Evolutionary conservation across 2,329 filamentous ascomycete genomes (phyloP).

Genomic region (Ceratocystis cubensis): DNA sequence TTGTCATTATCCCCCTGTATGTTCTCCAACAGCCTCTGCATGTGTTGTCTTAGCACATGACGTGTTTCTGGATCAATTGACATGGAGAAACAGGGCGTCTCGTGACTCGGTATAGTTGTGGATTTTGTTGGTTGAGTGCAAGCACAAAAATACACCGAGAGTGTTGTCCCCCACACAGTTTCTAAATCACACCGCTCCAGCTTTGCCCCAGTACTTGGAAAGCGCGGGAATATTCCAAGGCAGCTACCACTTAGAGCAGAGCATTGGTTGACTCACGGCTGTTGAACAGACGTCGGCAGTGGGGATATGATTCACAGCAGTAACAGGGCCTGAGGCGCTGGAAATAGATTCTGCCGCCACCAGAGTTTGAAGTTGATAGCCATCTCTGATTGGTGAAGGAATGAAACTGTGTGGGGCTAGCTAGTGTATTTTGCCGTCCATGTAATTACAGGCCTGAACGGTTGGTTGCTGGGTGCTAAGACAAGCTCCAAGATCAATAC

Average conservation of each 20-base stretch:
- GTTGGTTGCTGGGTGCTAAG: not conserved
- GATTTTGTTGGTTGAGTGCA: not conserved
- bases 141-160: not conserved
- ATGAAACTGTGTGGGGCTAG: too few species aligned
- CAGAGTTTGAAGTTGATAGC: too few species aligned
- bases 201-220: not conserved
- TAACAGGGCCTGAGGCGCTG: not conserved
- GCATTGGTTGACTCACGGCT: not conserved
- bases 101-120: not conserved
- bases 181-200: not conserved
- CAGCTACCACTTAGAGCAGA: not conserved
- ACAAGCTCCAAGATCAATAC: not conserved
- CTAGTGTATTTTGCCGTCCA: not conserved
- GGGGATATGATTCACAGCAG: not conserved
- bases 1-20: not conserved
- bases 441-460: not conserved
- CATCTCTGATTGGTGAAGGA: too few species aligned
- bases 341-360: slow-evolving; percentile 5
- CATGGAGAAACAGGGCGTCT: slow-evolving; percentile 6
- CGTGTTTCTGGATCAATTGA: not conserved
- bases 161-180: not conserved
- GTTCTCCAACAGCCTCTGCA: slow-evolving; percentile 1
- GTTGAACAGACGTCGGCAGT: not conserved
- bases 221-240: not conserved
- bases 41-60: slow-evolving; percentile 8